These are phyloP conservation scores for Parsonsia alboflavescens DNA, from an alignment of 257 asterid species.

Conservation along the genomic window DNA sequence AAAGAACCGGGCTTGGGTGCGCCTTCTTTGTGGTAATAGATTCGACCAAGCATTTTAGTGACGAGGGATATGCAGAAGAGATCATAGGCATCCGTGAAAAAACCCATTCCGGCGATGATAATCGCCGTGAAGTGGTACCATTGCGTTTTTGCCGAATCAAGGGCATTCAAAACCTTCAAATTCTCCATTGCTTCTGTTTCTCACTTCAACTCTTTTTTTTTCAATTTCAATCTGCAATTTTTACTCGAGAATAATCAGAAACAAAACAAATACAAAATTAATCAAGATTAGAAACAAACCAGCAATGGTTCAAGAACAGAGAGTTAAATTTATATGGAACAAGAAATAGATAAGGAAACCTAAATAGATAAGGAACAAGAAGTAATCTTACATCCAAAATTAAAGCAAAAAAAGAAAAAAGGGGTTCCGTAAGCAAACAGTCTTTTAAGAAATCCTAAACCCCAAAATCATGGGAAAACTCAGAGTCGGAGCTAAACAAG, in stretches of 20 bases:
- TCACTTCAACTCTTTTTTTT: neutral
- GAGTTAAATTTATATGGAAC: no score
- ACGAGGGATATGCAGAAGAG: conserved; percentile 51
- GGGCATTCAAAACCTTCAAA: conserved; percentile 35
- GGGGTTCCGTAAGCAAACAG: neutral
- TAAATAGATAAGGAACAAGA: neutral
- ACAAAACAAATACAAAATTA: neutral
- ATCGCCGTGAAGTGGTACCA: conserved; percentile 55
- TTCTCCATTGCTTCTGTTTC: conserved; percentile 10
- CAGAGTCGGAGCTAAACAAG: neutral
- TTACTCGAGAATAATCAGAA: neutral
- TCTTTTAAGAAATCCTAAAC: neutral
- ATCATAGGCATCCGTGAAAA: conserved; percentile 51
- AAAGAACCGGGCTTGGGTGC: conserved; percentile 36
- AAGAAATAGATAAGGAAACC: neutral
- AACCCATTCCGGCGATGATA: conserved; percentile 50
- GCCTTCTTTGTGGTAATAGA: conserved; percentile 29
- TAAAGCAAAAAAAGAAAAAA: neutral
- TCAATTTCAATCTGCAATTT: neutral
- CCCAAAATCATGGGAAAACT: neutral
- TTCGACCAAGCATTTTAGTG: conserved; percentile 46
- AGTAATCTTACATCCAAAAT: no score
- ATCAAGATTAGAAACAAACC: neutral
- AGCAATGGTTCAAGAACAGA: neutral
- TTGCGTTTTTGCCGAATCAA: conserved; percentile 47